These are phyloP conservation scores for Camelina sativa DNA, from an alignment of 345 rosid species.

Conservation along the genomic window DNA sequence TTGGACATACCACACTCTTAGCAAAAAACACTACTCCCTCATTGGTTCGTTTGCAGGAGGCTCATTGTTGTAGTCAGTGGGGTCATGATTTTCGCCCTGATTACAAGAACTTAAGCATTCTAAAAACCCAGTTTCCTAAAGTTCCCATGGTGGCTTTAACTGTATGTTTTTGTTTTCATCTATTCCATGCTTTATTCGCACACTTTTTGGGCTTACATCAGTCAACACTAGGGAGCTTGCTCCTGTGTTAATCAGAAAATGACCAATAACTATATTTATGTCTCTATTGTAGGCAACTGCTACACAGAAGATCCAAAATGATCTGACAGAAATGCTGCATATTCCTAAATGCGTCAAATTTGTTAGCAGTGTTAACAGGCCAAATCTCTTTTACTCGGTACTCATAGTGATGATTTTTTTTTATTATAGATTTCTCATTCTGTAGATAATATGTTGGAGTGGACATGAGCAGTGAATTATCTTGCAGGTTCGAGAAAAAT, in stretches of 20 bases:
- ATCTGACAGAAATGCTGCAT: slow-evolving; percentile 85
- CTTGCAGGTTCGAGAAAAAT: slow-evolving; percentile 80
- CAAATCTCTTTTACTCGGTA: slow-evolving; percentile 94
- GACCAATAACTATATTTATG: not conserved
- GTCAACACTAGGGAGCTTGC: slow-evolving; percentile 1
- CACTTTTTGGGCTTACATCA: not conserved
- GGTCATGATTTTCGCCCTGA: slow-evolving; percentile 99
- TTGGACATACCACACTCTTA: not conserved
- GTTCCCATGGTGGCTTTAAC: slow-evolving; percentile 92
- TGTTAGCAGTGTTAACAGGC: slow-evolving; percentile 94
- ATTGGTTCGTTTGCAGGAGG: slow-evolving; percentile 72
- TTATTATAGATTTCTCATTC: not conserved
- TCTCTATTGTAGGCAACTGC: slow-evolving; percentile 84
- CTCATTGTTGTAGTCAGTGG: slow-evolving; percentile 99
- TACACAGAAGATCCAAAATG: slow-evolving; percentile 86
- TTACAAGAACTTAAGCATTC: slow-evolving; percentile 87
- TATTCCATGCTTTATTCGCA: not conserved
- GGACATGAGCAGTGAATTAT: slow-evolving; percentile 22
- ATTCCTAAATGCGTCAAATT: slow-evolving; percentile 81
- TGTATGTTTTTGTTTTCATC: slow-evolving; percentile 54
- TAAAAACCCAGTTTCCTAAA: slow-evolving; percentile 89
- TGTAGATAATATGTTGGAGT: slow-evolving; percentile 22
- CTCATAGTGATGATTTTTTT: slow-evolving; percentile 19
- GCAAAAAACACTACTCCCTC: not conserved
- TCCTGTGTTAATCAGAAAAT: no score